These are phyloP conservation scores for Fonsecaea monophora DNA, from an alignment of 2,329 filamentous ascomycete genomes.

Conservation along the genomic window DNA sequence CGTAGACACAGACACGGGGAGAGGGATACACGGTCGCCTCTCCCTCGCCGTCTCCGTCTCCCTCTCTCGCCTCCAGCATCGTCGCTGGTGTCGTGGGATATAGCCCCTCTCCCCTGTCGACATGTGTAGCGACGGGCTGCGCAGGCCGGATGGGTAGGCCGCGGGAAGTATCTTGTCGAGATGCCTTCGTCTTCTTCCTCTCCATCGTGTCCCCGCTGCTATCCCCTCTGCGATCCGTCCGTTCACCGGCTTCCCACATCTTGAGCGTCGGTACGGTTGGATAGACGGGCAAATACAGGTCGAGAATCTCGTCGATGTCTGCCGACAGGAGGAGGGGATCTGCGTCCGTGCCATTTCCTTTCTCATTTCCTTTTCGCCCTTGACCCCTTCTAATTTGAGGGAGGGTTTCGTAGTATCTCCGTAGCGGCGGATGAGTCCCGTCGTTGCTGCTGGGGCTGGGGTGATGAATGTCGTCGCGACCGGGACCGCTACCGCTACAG, in stretches of 20 bases:
- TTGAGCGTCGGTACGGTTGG: background rate
- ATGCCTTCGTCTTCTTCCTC: background rate
- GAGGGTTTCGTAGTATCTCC: too few relatives aligned
- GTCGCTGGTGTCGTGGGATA: background rate
- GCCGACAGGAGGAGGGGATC: background rate
- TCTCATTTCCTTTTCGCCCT: background rate
- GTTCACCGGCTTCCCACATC: too few relatives aligned
- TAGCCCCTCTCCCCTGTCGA: background rate
- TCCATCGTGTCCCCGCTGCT: background rate
- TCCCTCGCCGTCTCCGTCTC: too few relatives aligned
- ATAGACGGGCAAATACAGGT: slow-evolving; percentile 20
- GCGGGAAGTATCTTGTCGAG: background rate
- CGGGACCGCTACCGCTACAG: background rate
- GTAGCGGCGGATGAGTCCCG: too few relatives aligned
- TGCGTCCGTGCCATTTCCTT: background rate
- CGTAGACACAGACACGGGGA: background rate
- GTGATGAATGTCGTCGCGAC: background rate
- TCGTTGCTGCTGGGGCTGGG: background rate
- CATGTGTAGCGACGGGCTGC: background rate
- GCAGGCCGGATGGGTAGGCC: background rate
- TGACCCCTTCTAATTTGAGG: background rate
- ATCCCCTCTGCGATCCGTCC: too few relatives aligned
- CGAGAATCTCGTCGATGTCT: slow-evolving; percentile 23
- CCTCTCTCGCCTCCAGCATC: too few relatives aligned
- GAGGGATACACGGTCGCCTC: background rate